Evolutionary conservation across 2,329 filamentous ascomycete species (phyloP), one percentile per base, ranked within the genome.

Genomic region (Xylariaceae sp.): DNA sequence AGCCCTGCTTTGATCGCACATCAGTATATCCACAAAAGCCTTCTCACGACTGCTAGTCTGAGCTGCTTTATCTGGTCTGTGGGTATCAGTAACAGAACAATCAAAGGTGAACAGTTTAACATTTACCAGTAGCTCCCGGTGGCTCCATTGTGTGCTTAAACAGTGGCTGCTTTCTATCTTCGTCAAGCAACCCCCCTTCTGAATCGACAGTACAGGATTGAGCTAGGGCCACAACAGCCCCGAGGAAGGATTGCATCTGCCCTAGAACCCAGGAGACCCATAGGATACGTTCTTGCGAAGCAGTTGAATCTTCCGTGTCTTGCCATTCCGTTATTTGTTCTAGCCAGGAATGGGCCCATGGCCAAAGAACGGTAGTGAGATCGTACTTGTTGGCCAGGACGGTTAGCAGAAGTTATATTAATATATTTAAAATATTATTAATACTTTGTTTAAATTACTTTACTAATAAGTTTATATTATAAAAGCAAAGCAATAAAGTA

Each of bases 311-410:
- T 9, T 27, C 13, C 3, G 7, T 8, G 6, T 12, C 9, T 11
- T 24, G 21, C 11, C 21, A 11, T 24, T 17, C 9, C 19, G 9
- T 8, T 13, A 12, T 9, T 21, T 6, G 6, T 16, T 14, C 12
- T 18, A 53, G 38, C 52, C 43, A 52, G 1, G 13, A n/a, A 1
- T n/a, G 4, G 9, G 34, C 50, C 54, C 53, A 56, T 3, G 53
- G 54, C 7, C 46, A 43, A 5, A 54, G 31, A 13, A 48, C 36
- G 9, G 36, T 30, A 5, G 51, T 52, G 31, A 58, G 47, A 34
- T 52, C 48, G 35, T 51, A 57, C 38, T 57, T 57, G 13, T 57
- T 44, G 3, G 52, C 52, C 31, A 54, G 34, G 7, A 55, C 43
- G 1, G 53, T 41, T n/a, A n/a, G n/a, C n/a, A n/a, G n/a, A n/a